A percentile compares a stretch with the other conserved stretches of the same genome.
These are phyloP conservation scores for Kwoniella pini DNA, from an alignment of 768 basidiomycete species.

Conservation along the genomic window DNA sequence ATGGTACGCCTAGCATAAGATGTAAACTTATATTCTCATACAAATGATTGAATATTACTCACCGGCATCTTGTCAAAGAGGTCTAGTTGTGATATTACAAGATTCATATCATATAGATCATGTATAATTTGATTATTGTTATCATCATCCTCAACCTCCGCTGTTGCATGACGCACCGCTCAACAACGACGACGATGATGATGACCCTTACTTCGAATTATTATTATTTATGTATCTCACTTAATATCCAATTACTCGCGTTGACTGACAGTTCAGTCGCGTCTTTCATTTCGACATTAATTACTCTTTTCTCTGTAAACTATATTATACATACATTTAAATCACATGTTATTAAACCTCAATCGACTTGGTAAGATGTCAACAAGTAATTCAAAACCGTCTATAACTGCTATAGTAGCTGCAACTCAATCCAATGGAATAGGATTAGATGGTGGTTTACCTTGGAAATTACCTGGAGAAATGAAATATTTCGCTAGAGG, in stretches of 20 bases:
- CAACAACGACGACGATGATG: background rate
- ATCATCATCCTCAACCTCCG: too few species aligned
- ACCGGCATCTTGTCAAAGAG: conserved; percentile 12
- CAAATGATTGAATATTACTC: background rate
- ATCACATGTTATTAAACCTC: too few species aligned
- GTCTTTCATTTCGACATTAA: too few species aligned
- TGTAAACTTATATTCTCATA: background rate
- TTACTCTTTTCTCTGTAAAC: too few species aligned
- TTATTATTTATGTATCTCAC: too few species aligned
- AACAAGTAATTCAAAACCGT: background rate
- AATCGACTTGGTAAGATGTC: background rate
- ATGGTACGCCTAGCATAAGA: conserved; percentile 77
- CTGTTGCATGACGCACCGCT: conserved; percentile 15
- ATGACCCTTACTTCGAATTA: too few species aligned
- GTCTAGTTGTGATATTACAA: too few species aligned
- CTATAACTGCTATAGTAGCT: conserved; percentile 85
- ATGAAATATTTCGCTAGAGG: conserved; percentile 89
- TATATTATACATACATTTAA: too few species aligned
- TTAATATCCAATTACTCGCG: background rate
- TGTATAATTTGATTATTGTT: too few species aligned
- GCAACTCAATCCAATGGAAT: conserved; percentile 87
- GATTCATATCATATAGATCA: too few species aligned
- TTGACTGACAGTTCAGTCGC: conserved; percentile 9
- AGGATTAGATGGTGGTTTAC: conserved; percentile 70
- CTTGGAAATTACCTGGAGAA: conserved; percentile 86